Conservation (phyloP, 2,329 filamentous ascomycete species). For the Chaetomium olivaceum region DNA sequence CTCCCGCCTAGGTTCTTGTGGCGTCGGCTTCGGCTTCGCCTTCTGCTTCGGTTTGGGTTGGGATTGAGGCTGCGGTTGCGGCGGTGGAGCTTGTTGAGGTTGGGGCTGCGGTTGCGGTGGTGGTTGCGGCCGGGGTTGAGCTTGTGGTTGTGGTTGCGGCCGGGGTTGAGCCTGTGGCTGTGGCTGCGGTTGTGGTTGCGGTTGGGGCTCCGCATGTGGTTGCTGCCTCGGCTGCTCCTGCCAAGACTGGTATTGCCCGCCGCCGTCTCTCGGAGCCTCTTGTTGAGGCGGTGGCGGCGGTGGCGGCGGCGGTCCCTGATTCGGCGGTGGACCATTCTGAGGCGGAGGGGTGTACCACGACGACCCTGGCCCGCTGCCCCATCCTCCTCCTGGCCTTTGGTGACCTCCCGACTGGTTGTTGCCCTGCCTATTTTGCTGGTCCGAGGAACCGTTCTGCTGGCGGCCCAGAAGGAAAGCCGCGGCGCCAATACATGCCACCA, state of each 20-base stretch:
- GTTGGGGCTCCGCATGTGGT: constrained; percentile 29
- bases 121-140: constrained; percentile 25
- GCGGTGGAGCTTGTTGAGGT: constrained; percentile 2
- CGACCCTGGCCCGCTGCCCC: constrained; percentile 32
- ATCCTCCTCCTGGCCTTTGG: constrained; percentile 34
- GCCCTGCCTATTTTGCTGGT: neutral
- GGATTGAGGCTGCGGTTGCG: neutral
- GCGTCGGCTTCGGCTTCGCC: constrained; percentile 18
- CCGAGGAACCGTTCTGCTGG: constrained; percentile 14
- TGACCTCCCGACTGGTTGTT: constrained; percentile 11
- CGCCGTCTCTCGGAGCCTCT: constrained; percentile 34
- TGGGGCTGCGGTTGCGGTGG: constrained; percentile 20
- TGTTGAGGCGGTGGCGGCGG: constrained; percentile 33
- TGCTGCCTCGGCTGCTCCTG: constrained; percentile 31
- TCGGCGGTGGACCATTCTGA: constrained; percentile 37
- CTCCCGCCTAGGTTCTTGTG: constrained; percentile 23
- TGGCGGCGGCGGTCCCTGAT: constrained; percentile 30
- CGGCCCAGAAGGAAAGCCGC: constrained; percentile 22
- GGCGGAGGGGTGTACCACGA: constrained; percentile 39
- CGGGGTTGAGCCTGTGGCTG: constrained; percentile 25
- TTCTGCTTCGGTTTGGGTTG: constrained; percentile 29
- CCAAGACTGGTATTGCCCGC: constrained; percentile 44
- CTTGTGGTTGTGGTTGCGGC: constrained; percentile 28
- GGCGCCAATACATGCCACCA: constrained; percentile 20
- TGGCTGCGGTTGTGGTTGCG: constrained; percentile 22